Evolutionary conservation across 1,139 yeast genomes (phyloP).

Genomic region (Blastobotrys malaysiensis): DNA sequence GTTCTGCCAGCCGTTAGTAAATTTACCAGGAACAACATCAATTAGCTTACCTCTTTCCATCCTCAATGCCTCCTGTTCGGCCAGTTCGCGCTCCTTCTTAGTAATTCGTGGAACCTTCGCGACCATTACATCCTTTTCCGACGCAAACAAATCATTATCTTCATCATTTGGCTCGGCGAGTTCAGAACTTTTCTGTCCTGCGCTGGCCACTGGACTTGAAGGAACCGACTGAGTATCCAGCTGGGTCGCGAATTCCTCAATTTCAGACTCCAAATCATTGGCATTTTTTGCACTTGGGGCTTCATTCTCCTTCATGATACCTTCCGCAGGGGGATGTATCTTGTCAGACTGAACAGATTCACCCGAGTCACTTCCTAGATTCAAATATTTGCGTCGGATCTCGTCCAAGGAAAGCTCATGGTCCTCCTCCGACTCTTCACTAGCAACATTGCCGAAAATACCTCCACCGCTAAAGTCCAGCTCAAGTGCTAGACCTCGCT

Average conservation of each 20-base stretch:
- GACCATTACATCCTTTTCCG: background rate
- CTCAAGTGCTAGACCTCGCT: background rate
- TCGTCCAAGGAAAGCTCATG: slow-evolving; percentile 6
- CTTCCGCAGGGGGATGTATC: too few species aligned
- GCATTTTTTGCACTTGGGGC: background rate
- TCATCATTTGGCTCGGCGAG: background rate
- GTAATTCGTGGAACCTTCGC: slow-evolving; percentile 7
- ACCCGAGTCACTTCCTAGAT: background rate
- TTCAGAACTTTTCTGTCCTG: background rate
- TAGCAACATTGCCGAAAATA: background rate
- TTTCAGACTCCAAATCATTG: background rate
- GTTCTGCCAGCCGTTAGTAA: slow-evolving; percentile 10
- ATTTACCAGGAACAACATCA: background rate
- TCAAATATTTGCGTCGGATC: slow-evolving; percentile 5
- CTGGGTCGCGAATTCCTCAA: background rate
- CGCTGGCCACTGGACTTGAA: background rate
- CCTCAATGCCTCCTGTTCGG: slow-evolving; percentile 30
- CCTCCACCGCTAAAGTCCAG: background rate
- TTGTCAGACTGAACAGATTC: too few species aligned
- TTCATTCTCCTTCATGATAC: background rate
- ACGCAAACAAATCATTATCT: background rate
- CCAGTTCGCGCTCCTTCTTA: slow-evolving; percentile 30
- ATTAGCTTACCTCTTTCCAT: slow-evolving; percentile 23
- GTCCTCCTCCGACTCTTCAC: slow-evolving; percentile 1
- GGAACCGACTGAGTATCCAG: background rate